Evolutionary conservation across 176 grass and related monocot genomes (phyloP).

Genomic region (Aegilops sharonensis): DNA sequence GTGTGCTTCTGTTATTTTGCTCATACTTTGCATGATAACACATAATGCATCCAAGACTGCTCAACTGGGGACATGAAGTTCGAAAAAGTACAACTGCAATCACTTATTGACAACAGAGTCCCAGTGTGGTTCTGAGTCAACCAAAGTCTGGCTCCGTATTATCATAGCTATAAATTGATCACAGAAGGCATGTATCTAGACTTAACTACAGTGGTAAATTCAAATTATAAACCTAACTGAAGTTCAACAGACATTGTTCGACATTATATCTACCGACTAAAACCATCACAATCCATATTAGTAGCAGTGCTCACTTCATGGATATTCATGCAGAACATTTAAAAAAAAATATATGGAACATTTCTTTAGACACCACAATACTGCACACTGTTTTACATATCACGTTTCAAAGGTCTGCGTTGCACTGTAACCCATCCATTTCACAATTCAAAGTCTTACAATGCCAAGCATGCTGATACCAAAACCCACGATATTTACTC

Average conservation of each 20-base stretch:
- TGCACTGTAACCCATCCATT: not conserved
- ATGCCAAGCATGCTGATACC: not conserved
- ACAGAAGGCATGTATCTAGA: not conserved
- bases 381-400: not conserved
- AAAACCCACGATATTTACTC: not conserved
- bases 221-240: not conserved
- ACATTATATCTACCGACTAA: not conserved
- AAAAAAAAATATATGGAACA: not conserved
- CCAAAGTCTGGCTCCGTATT: not conserved
- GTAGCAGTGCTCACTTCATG: not conserved
- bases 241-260: not conserved
- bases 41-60: not conserved
- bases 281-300: not conserved
- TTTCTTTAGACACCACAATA: not conserved
- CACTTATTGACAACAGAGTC: not conserved
- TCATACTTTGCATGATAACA: not conserved
- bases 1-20: not conserved
- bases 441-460: not conserved
- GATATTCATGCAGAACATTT: not conserved
- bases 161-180: not conserved
- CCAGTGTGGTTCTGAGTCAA: not conserved
- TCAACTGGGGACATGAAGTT: not conserved
- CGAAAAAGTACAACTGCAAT: not conserved
- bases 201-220: not conserved
- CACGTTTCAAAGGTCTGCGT: not conserved